Base-by-base conservation (phyloP, 208 protist species). In the Crithidia thermophila region DNA sequence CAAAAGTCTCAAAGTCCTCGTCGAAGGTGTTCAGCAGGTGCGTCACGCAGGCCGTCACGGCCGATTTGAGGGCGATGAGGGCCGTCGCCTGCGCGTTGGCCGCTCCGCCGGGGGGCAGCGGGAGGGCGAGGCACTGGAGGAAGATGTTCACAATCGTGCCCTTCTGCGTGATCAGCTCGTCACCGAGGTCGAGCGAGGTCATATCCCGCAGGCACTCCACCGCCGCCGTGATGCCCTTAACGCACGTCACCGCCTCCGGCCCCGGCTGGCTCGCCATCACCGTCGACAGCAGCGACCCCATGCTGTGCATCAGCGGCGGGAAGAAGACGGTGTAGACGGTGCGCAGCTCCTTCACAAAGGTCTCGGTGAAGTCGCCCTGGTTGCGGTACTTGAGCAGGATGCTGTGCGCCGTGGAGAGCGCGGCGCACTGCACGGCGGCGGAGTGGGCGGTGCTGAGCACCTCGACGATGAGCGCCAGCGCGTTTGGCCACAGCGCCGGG, bases 1-100 rank as follows among this genome's bases (percentile, higher is more conserved):
- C 85, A 59, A 91, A 94, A 11, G 82, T 72, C 60, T 94, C 82
- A 68, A 98, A 97, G 68, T 97, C 91, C 57, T 98, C 95, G 72
- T 98, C 97, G 72, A 98, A 99, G 37, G 88, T 81, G 36, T 74
- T 72, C 6, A 97, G 82, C 67, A 97, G 98, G 37, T 98, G 85
- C 25, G 90, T 97, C 40, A 98, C 77, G 75, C 84, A 96, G 6
- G 90, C 64, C 30, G 87, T 87, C 25, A 98, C 87, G 2, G 74
- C 67, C 11, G 94, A 91, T 77, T 98, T 97, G 34, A 94, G 70
- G 10, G 82, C 75, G 18, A 97, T 79, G n/a, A 96, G 36, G 34
- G 56, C 52, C 9, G 21, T n/a, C 9, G 60, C 42, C 4, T n/a
- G 8, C 16, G 13, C 33, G 11, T 18, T n/a, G 6, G 13, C 46